phyloP scores from a whole-genome alignment of 257 asterid genomes.

The Solanum dulcamara region DNA sequence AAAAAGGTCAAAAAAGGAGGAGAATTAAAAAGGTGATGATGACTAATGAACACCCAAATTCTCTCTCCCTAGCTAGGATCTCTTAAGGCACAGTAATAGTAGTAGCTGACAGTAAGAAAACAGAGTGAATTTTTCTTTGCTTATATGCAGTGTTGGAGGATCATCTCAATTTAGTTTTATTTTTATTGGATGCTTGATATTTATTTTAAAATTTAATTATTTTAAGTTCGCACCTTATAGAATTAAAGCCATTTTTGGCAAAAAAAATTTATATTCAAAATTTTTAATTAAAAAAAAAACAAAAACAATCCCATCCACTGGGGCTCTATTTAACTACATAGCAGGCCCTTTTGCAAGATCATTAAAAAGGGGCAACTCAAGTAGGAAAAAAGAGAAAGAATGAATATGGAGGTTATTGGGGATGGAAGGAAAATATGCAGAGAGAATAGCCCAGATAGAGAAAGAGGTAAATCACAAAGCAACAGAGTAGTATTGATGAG shows the following conservation, averaged over 20 bases:
- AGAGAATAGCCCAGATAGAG: slow-evolving; percentile 27
- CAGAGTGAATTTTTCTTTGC: background rate
- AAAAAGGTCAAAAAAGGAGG: background rate
- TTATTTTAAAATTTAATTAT: too few relatives aligned
- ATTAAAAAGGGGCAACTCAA: background rate
- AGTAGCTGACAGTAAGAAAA: background rate
- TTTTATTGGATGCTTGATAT: too few relatives aligned
- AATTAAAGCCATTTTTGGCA: too few relatives aligned
- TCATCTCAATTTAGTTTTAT: too few relatives aligned
- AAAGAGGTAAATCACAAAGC: slow-evolving; percentile 4
- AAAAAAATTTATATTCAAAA: too few relatives aligned
- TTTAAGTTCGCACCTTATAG: too few relatives aligned
- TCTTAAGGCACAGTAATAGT: background rate
- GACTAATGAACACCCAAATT: background rate
- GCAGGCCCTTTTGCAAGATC: background rate
- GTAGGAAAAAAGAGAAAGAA: background rate
- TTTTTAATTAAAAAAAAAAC: too few relatives aligned
- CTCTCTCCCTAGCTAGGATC: background rate
- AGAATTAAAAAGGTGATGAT: background rate
- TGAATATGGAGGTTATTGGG: slow-evolving; percentile 7
- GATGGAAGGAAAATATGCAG: slow-evolving; percentile 14
- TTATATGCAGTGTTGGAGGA: too few relatives aligned
- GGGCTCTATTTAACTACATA: too few relatives aligned
- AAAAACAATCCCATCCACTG: too few relatives aligned
- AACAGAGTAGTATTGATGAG: background rate